Base-by-base conservation (phyloP, 2,329 filamentous ascomycete species). In the Taxawa tesnikishii region DNA sequence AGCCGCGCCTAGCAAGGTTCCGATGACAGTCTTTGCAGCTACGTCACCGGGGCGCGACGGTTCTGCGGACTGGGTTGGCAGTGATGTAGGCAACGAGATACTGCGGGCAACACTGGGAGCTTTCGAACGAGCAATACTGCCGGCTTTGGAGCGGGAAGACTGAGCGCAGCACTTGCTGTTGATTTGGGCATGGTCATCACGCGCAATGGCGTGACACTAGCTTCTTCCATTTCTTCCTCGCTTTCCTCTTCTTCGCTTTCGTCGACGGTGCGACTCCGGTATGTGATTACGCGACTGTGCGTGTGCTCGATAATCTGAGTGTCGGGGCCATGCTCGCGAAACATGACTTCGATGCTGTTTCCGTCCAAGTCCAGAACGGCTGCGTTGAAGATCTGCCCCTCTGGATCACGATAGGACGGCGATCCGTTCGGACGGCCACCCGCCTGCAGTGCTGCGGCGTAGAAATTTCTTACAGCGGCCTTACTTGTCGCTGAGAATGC, bases 271-370 rank as follows among this genome's bases (percentile, higher is more conserved):
- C 27, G 15, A 17, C 16, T 45, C 38, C 58, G 58, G 59, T 60
- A 64, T 28, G 54, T 59, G 33, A 67, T 49, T 12, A 70, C 63
- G 24, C 55, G 57, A 40, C 56, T 59, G 31, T 59, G 50, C 23
- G 58, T 47, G 12, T 62, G 52, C 13, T 50, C 54, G 13, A 43
- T 38, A n/a, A 45, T 31, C 9, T 40, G 35, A 32, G 60, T 56
- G 27, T 58, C 40, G 51, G 40, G 37, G 51, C 53, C 54, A 25
- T 51, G 55, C 32, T 60, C 58, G 32, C 65, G 63, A 51, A 75
- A 80, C 30, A 87, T 73, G 17, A 83, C 79, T 50, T 90, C 82
- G 50, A 93, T 75, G 44, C 71, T 80, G 59, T 93, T 92, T 31
- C 82, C 82, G 59, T 93, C 83, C 33, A 83, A 68, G 55, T 93